Percentiles rank a stretch among this genome's conserved stretches.
phyloP scores from a whole-genome alignment of 2,329 filamentous ascomycete species.

The Botrytis porri region DNA sequence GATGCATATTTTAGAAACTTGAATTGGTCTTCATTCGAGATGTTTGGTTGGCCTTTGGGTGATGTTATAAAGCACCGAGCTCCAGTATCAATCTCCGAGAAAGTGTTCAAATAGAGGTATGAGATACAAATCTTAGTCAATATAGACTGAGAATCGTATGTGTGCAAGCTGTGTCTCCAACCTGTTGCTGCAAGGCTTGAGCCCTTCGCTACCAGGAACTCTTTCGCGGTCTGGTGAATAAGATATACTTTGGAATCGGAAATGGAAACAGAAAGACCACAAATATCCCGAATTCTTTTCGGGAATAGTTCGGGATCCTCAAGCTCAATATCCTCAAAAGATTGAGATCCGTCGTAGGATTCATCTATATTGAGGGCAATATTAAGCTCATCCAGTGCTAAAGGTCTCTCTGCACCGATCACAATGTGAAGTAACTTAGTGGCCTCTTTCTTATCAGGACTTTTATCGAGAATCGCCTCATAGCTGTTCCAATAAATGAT shows the following conservation, averaged over 20 bases:
- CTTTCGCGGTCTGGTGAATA: slow-evolving; percentile 19
- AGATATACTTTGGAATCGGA: slow-evolving; percentile 16
- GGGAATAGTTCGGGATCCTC: background rate
- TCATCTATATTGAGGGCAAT: slow-evolving; percentile 3
- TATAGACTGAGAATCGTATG: background rate
- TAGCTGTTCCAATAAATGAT: background rate
- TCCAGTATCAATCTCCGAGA: background rate
- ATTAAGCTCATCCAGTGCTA: background rate
- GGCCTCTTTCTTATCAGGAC: background rate
- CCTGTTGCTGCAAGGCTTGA: background rate
- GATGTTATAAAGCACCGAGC: background rate
- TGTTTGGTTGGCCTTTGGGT: background rate
- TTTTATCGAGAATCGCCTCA: slow-evolving; percentile 1
- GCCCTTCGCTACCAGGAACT: slow-evolving; percentile 2
- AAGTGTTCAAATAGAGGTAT: background rate
- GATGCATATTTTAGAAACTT: background rate
- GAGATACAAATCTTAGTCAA: slow-evolving; percentile 6
- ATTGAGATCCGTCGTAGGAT: slow-evolving; percentile 10
- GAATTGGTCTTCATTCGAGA: background rate
- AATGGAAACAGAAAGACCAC: slow-evolving; percentile 17
- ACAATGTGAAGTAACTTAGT: slow-evolving; percentile 13
- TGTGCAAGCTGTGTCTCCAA: slow-evolving; percentile 10
- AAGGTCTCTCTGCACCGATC: background rate
- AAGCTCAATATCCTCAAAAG: slow-evolving; percentile 13
- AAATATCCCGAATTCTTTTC: background rate